Percentiles rank a stretch among this genome's conserved stretches.
phyloP scores from a whole-genome alignment of 306 rosid genomes.

The Sicyos baderoa region DNA sequence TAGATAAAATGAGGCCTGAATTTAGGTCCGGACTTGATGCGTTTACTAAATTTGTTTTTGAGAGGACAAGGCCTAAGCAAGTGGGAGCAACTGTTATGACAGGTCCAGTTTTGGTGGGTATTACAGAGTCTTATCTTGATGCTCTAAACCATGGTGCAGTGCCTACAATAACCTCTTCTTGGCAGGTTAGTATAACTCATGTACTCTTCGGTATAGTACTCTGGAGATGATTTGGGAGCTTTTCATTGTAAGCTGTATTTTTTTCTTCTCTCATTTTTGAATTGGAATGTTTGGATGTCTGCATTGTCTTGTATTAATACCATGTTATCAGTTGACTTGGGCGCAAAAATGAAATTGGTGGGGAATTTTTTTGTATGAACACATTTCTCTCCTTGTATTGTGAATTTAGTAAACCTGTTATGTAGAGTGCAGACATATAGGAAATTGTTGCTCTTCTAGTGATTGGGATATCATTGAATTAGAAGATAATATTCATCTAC shows the following conservation, averaged over 20 bases:
- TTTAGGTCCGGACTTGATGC: constrained; percentile 76
- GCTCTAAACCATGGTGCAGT: constrained; percentile 96
- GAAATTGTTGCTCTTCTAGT: constrained; percentile 4
- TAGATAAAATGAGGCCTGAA: constrained; percentile 73
- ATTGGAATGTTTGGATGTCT: neutral
- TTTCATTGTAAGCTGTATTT: neutral
- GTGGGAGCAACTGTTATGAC: constrained; percentile 94
- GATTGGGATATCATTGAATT: neutral
- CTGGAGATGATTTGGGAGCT: neutral
- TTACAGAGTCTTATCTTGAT: constrained; percentile 74
- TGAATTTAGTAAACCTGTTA: neutral
- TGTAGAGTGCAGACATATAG: neutral
- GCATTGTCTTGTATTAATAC: neutral
- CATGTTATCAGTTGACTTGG: neutral
- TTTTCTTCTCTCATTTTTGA: neutral
- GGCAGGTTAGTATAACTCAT: constrained; percentile 62
- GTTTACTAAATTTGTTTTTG: constrained; percentile 72
- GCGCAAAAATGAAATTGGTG: neutral
- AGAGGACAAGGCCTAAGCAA: constrained; percentile 94
- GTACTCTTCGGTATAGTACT: neutral
- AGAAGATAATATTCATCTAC: neutral
- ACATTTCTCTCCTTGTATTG: neutral
- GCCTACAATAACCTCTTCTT: constrained; percentile 86
- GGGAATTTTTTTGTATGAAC: neutral
- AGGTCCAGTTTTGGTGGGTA: constrained; percentile 81